Evolutionary conservation across 2,329 filamentous ascomycete species (phyloP).

Genomic region (Neonectria ditissima): DNA sequence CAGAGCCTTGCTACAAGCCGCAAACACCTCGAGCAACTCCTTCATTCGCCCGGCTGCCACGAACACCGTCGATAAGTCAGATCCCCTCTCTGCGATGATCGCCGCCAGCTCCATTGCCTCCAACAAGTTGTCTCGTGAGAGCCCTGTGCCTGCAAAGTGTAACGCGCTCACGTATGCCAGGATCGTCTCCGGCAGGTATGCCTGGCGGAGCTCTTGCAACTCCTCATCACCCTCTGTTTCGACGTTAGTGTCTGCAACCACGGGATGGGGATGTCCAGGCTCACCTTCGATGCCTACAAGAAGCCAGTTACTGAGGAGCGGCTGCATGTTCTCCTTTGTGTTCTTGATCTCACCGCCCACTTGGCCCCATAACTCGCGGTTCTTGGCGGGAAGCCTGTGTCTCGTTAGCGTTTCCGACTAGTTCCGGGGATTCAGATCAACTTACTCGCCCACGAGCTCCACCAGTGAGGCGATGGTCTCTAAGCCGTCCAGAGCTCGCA

Average conservation of each 20-base stretch:
- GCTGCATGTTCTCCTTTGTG: conserved; percentile 68
- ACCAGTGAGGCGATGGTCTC: conserved; percentile 73
- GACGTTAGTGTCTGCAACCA: conserved; percentile 26
- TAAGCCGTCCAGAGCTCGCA: conserved; percentile 73
- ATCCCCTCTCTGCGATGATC: conserved; percentile 76
- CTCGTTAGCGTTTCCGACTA: conserved; percentile 42
- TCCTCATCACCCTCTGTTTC: conserved; percentile 68
- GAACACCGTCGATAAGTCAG: conserved; percentile 75
- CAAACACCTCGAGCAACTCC: conserved; percentile 81
- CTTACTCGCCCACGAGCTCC: conserved; percentile 65
- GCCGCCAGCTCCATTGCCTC: conserved; percentile 89
- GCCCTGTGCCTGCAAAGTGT: conserved; percentile 79
- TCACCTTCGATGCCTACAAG: conserved; percentile 66
- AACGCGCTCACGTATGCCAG: conserved; percentile 86
- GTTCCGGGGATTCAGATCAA: conserved; percentile 20
- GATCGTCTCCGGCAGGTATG: conserved; percentile 87
- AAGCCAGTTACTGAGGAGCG: conserved; percentile 75
- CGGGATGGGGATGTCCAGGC: conserved; percentile 29
- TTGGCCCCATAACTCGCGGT: conserved; percentile 65
- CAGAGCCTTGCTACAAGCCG: conserved; percentile 79
- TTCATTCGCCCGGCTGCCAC: conserved; percentile 74
- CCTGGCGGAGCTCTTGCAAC: conserved; percentile 74
- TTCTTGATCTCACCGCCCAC: conserved; percentile 66
- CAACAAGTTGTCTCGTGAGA: conserved; percentile 81
- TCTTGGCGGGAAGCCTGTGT: conserved; percentile 47